Base-by-base conservation (phyloP, 1,284 basidiomycete genomes). In the Ganoderma boninense region DNA sequence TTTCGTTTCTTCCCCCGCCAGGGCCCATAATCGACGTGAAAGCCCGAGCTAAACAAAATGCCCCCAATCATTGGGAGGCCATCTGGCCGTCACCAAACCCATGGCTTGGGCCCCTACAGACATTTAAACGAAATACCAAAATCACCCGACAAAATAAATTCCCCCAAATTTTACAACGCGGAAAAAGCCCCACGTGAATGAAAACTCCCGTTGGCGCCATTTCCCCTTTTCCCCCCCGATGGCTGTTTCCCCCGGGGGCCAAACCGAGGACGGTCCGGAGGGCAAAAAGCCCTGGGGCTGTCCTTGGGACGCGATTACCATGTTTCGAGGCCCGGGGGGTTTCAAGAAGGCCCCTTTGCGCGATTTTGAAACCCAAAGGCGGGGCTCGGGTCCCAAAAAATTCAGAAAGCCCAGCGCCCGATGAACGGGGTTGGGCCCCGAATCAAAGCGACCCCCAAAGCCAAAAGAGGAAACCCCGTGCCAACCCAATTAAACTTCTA, bases 81-180 rank as follows among this genome's bases (percentile, higher is more conserved):
- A 92, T 99, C 72, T 86, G 97, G 68, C 92, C 95, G 16, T 96
- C 95, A 1, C 88, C 90, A 0, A 89, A 93, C n/a, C 49, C 93
- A 95, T 75, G 92, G 94, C 49, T 89, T 99, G 43, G 96, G n/a
- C n/a, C 96, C 0, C 86, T 99, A 32, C 95, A 77, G 97, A 99
- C 79, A 97, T 99, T 72, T 99, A 99, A n/a, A n/a, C n/a, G 79
- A 92, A 95, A 77, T 99, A 92, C 88, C n/a, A n/a, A n/a, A n/a
- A 97, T 99, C 77, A 95, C n/a, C n/a, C 95, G 70, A 95, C 94
- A 52, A n/a, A n/a, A n/a, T n/a, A 95, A 95, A 6, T 97, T 96
- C 81, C 97, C 97, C n/a, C n/a, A n/a, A n/a, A 0, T 92, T 92
- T 80, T 99, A 96, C 85, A 96, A 96, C 92, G 93, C 57, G 94